Percentiles rank a stretch among this genome's conserved stretches.
Evolutionary conservation across 2,329 filamentous ascomycete genomes (phyloP).

Genomic region (Phyllosticta paracitricarpa): DNA sequence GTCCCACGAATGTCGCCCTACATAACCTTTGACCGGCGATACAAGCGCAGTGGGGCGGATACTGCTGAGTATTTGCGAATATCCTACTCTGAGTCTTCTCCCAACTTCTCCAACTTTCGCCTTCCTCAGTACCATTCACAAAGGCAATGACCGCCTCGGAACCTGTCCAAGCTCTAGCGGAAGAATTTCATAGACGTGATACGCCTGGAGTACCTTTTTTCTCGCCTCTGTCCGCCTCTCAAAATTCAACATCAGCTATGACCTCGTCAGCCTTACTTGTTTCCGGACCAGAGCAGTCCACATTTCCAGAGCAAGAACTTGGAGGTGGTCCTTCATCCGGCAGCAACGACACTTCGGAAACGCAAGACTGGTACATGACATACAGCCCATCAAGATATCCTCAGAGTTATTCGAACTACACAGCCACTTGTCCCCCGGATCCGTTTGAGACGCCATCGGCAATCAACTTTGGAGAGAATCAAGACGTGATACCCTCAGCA

Average conservation of each 20-base stretch:
- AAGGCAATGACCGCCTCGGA: not conserved
- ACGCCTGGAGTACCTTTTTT: conserved; percentile 15
- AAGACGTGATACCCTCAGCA: not conserved
- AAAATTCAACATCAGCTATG: conserved; percentile 6
- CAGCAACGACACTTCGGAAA: not conserved
- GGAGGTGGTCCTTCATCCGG: not conserved
- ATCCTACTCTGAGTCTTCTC: not conserved
- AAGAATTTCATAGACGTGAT: conserved; percentile 16
- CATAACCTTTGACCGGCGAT: not conserved
- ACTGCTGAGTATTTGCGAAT: not conserved
- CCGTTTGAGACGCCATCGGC: conserved; percentile 7
- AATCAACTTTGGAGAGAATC: conserved; percentile 13
- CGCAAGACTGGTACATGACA: not conserved
- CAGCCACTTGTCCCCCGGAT: conserved; percentile 6
- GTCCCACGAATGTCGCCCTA: not conserved
- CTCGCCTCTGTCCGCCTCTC: conserved; percentile 6
- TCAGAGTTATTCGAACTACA: conserved; percentile 13
- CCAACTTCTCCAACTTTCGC: not conserved
- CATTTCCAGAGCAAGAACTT: conserved; percentile 2
- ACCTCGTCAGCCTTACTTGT: conserved; percentile 2
- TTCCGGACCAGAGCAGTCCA: not conserved
- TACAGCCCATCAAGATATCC: conserved; percentile 2
- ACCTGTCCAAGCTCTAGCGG: conserved; percentile 13
- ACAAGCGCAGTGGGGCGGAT: not conserved
- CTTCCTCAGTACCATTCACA: not conserved